These are phyloP conservation scores for Fraxinus latifolia DNA, from an alignment of 305 asterid species.

Conservation along the genomic window DNA sequence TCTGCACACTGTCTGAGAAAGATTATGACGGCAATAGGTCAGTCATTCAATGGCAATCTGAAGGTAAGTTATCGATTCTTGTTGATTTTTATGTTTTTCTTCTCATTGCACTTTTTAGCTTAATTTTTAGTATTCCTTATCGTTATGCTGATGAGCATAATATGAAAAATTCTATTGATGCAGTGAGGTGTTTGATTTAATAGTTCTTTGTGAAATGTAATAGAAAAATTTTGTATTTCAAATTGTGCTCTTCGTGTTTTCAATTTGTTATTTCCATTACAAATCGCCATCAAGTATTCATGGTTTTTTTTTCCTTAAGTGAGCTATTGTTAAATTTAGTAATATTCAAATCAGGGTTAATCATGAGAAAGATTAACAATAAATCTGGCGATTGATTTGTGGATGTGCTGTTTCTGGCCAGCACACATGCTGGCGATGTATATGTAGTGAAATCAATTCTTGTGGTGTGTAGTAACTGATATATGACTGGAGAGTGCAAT, in stretches of 20 bases:
- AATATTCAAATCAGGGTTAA: not conserved
- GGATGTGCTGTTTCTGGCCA: not conserved
- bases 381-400: not conserved
- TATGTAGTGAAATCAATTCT: not conserved
- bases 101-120: not conserved
- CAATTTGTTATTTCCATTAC: not conserved
- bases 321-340: not conserved
- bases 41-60: conserved; percentile 53
- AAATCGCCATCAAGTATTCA: not conserved
- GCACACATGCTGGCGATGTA: not conserved
- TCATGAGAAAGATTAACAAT: not conserved
- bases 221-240: not conserved
- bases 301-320: not conserved
- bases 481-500: not conserved
- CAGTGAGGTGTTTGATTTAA: not conserved
- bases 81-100: no score
- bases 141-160: not conserved
- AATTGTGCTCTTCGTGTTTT: not conserved
- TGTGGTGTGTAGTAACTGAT: not conserved
- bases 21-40: conserved; percentile 45
- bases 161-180: not conserved
- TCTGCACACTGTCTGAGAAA: not conserved
- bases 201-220: not conserved
- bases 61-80: conserved; percentile 34
- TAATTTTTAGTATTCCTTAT: not conserved